Base-by-base conservation (phyloP, 768 basidiomycete species). In the Lentinula lateritia region DNA sequence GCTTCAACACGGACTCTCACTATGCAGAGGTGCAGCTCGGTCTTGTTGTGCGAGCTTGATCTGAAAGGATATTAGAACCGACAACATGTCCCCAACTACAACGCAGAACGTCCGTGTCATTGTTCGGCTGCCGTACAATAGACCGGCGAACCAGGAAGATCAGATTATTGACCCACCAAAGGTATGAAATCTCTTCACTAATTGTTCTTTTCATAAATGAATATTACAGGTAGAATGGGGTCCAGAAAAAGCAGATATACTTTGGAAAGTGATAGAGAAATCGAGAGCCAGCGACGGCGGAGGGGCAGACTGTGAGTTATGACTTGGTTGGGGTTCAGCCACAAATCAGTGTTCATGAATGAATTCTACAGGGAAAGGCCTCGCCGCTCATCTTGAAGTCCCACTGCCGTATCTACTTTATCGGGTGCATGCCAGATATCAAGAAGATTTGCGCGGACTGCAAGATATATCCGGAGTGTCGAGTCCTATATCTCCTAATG, bases 231-330 rank as follows among this genome's bases (percentile, higher is more conserved):
- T 94, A 71, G 87, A 90, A 76, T 94, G 92, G 92, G 90, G 82
- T 46, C 66, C 83, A 7, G 90, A 93, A 61, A 94, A 93, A 71
- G 92, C 93, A 50, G 87, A 88, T 63, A 83, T 91, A 6, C 76
- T 94, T 7, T 94, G 92, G 92, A 90, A 92, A 72, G 89, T 90
- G 48, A 92, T 94, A 64, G 87, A 91, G 58, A 81, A 84, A 66
- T 90, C 90, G 38, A 81, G 90, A 59, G 81, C 86, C 5, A 83
- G 81, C 34, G 89, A 92, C 63, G 86, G 85, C 58, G 82, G 84
- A 16, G 89, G 84, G 43, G 85, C 90, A 41, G 92, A 94, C 72
- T 94, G 92, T 92, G 68, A 75, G 88, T 80, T 50, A 42, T 46
- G 60, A 32, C 39, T 50, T 32, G 60, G 28, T 50, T 32, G 60